Percentiles rank a stretch among this genome's conserved stretches.
Evolutionary conservation across 495 filamentous ascomycete species (phyloP).

Genomic region (Neurospora pannonica): DNA sequence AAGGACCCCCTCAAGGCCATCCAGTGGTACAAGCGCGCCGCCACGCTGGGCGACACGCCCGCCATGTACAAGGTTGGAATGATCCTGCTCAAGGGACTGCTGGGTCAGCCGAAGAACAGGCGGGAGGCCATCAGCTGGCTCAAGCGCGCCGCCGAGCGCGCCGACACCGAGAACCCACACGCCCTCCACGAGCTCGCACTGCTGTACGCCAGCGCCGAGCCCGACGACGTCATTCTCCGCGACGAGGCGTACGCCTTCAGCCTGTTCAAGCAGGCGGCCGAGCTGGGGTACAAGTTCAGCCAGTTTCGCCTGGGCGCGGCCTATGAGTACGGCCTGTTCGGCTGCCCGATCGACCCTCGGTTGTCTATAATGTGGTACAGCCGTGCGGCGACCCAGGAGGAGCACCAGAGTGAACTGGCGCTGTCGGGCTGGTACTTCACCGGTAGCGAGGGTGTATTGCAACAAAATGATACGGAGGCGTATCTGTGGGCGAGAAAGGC

Average conservation of each 20-base stretch:
- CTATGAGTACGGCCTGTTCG: conserved; percentile 83
- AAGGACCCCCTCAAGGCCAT: conserved; percentile 88
- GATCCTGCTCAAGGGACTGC: conserved; percentile 87
- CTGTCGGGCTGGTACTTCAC: conserved; percentile 96
- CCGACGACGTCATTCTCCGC: conserved; percentile 60
- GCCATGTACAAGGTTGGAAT: conserved; percentile 99
- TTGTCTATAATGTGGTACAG: conserved; percentile 89
- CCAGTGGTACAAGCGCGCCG: conserved; percentile 94
- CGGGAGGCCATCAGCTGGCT: conserved; percentile 84
- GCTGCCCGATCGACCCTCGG: conserved; percentile 70
- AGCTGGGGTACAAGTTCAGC: conserved; percentile 87
- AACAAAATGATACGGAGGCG: conserved; percentile 90
- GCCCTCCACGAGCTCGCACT: conserved; percentile 87
- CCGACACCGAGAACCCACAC: conserved; percentile 85
- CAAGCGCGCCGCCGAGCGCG: conserved; percentile 82
- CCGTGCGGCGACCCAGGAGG: conserved; percentile 81
- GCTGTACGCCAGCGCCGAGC: conserved; percentile 64
- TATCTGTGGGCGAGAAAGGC: conserved; percentile 97
- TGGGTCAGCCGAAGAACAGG: conserved; percentile 77
- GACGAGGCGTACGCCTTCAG: conserved; percentile 71
- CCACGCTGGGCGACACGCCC: conserved; percentile 76
- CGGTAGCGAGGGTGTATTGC: conserved; percentile 74
- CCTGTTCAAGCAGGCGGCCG: conserved; percentile 79
- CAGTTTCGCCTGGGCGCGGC: conserved; percentile 83
- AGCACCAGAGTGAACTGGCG: conserved; percentile 89